Evolutionary conservation across 2,329 filamentous ascomycete genomes (phyloP).

Genomic region (Phaeosphaeria sp.): DNA sequence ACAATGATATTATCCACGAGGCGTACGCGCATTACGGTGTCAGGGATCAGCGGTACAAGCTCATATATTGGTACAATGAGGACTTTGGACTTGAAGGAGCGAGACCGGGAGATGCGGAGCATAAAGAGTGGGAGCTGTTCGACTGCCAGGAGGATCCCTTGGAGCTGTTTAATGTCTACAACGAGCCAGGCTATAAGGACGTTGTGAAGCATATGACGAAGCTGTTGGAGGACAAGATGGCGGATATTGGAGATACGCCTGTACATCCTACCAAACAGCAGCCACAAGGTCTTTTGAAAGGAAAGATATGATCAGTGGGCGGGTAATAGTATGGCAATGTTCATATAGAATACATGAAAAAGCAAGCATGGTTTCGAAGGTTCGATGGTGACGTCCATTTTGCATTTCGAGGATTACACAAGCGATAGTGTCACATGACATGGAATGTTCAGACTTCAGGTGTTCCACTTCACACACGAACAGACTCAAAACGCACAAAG

Average conservation of each 20-base stretch:
- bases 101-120: constrained; percentile 47
- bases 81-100: constrained; percentile 56
- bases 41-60: constrained; percentile 60
- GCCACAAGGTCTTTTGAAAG: background rate
- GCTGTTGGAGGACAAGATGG: constrained; percentile 56
- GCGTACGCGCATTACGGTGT: constrained; percentile 62
- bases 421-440: no score
- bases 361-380: no score
- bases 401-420: no score
- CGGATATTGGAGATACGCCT: constrained; percentile 59
- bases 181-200: constrained; percentile 37
- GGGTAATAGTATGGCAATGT: no score
- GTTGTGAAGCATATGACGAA: constrained; percentile 44
- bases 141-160: constrained; percentile 59
- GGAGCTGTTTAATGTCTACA: constrained; percentile 56
- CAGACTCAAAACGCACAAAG: no score
- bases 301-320: background rate
- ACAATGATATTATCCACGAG: constrained; percentile 59
- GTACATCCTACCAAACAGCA: constrained; percentile 11
- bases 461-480: no score
- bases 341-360: no score
- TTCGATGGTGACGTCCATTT: no score
- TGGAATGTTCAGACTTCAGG: no score
- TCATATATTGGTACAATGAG: constrained; percentile 66
- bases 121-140: constrained; percentile 62